Evolutionary conservation across 495 filamentous ascomycete species (phyloP).

Genomic region (Chaetomium cochliodes): DNA sequence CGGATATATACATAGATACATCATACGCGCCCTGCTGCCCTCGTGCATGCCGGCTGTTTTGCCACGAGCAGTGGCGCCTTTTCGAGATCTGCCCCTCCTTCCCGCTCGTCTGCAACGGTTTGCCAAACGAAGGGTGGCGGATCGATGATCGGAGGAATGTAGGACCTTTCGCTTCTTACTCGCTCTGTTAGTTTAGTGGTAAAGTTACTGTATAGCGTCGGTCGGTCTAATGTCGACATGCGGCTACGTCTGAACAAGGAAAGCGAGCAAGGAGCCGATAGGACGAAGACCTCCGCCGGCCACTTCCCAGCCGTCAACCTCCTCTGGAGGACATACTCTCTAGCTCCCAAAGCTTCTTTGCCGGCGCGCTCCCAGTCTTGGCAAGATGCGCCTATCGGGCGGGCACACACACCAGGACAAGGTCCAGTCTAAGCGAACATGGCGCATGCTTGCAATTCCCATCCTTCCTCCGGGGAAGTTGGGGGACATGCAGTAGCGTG

Average conservation of each 20-base stretch:
- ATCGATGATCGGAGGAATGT: not conserved
- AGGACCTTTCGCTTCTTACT: not conserved
- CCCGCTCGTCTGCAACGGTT: not conserved
- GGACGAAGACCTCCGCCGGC: not conserved
- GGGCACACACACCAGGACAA: not conserved
- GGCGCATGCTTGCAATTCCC: conserved; percentile 4
- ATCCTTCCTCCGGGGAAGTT: not conserved
- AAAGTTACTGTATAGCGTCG: not conserved
- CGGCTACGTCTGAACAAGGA: not conserved
- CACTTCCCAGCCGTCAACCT: not conserved
- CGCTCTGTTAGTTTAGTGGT: no score
- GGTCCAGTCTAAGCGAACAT: not conserved
- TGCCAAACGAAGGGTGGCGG: not conserved
- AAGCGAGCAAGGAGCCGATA: not conserved
- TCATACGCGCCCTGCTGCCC: no score
- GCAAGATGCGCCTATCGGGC: conserved; percentile 4
- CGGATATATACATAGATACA: not conserved
- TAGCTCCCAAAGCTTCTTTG: not conserved
- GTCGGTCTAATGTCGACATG: not conserved
- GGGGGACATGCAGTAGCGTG: conserved; percentile 6
- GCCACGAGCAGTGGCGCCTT: conserved; percentile 5
- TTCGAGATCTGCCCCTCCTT: conserved; percentile 19
- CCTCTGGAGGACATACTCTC: no score
- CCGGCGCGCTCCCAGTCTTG: not conserved
- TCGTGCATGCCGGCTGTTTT: not conserved